phyloP scores from a whole-genome alignment of 148 eudicot genomes.

The Talinum fruticosum region DNA sequence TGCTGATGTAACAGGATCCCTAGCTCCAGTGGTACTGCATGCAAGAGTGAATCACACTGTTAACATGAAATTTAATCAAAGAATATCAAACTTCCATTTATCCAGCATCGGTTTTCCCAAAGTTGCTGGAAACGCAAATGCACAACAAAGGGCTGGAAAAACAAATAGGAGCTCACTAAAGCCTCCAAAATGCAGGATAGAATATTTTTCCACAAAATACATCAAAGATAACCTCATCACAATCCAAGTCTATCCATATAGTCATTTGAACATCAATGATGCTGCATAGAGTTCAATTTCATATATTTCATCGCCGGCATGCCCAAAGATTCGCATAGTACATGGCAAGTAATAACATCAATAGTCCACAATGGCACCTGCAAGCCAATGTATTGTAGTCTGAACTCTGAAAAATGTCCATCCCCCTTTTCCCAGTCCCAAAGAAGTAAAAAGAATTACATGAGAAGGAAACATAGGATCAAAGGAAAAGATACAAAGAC shows the following conservation, averaged over 20 bases:
- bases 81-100: neutral
- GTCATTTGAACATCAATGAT: too few species aligned
- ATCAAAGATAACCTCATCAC: neutral
- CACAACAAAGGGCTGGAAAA: neutral
- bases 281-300: too few species aligned
- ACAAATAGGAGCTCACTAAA: constrained; percentile 1
- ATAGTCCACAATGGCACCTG: too few species aligned
- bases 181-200: neutral
- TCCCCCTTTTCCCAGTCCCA: too few species aligned
- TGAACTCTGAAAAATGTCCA: too few species aligned
- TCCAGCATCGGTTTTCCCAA: neutral
- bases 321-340: too few species aligned
- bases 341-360: too few species aligned
- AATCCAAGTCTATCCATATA: neutral
- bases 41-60: constrained; percentile 11
- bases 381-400: too few species aligned
- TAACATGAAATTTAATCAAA: neutral
- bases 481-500: neutral
- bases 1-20: constrained; percentile 94
- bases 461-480: too few species aligned
- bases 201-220: neutral
- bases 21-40: constrained; percentile 86
- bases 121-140: neutral
- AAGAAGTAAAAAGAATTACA: too few species aligned
- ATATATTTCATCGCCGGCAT: too few species aligned